Conservation (phyloP, 306 rosid species). For the Urtica urens region DNA sequence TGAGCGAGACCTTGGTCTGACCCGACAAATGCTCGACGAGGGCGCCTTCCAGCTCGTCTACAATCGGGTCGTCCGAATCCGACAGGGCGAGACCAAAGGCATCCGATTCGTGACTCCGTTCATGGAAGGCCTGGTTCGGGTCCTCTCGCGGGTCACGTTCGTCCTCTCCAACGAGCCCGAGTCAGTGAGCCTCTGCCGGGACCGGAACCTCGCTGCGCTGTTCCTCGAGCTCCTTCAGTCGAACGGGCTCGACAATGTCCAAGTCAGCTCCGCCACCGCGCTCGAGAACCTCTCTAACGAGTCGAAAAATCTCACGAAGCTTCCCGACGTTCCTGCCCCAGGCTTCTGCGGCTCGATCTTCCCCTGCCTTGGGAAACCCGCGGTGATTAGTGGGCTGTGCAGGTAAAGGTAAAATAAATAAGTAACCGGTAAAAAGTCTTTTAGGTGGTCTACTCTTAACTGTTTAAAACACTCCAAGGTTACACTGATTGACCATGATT, state of each 20-base stretch:
- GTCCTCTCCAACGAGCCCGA: constrained; percentile 58
- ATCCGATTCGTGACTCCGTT: constrained; percentile 79
- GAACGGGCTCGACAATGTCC: constrained; percentile 85
- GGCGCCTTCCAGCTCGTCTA: constrained; percentile 58
- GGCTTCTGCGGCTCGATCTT: constrained; percentile 62
- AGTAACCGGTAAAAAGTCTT: too few relatives aligned
- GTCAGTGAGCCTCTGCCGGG: constrained; percentile 66
- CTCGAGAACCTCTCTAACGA: constrained; percentile 78
- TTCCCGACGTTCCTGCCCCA: constrained; percentile 52
- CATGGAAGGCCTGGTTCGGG: constrained; percentile 79
- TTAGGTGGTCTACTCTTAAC: too few relatives aligned
- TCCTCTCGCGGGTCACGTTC: constrained; percentile 75
- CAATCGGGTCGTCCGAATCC: constrained; percentile 46
- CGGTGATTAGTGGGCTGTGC: constrained; percentile 57
- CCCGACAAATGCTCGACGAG: constrained; percentile 90
- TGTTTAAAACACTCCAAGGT: too few relatives aligned
- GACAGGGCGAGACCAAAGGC: constrained; percentile 72
- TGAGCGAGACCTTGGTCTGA: constrained; percentile 93
- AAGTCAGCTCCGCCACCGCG: constrained; percentile 88
- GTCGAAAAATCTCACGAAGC: constrained; percentile 54
- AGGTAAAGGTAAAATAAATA: too few relatives aligned
- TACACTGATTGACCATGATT: too few relatives aligned
- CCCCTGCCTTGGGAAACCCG: constrained; percentile 53
- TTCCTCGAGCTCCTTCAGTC: constrained; percentile 71
- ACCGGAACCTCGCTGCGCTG: constrained; percentile 46